Conservation (phyloP, 345 rosid genomes). For the Populus pruinosa region DNA sequence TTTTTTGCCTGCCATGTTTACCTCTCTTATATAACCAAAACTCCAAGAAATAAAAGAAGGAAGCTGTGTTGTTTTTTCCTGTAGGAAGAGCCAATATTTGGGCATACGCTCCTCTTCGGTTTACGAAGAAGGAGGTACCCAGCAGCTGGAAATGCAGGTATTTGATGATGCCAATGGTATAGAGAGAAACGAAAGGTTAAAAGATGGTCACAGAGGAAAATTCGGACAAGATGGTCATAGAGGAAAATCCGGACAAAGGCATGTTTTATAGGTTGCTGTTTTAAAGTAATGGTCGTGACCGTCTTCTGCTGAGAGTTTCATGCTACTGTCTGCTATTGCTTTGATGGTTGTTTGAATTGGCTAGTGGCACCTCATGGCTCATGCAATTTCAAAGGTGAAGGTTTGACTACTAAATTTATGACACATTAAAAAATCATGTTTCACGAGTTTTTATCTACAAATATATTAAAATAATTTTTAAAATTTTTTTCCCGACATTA, state of each 20-base stretch:
- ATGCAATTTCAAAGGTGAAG: not conserved
- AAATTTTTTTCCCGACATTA: no score
- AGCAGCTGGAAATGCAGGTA: not conserved
- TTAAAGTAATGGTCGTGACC: not conserved
- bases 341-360: not conserved
- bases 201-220: conserved; percentile 16
- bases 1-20: not conserved
- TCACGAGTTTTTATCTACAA: no score
- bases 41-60: not conserved
- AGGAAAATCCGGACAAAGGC: conserved; percentile 17
- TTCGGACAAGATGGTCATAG: conserved; percentile 13
- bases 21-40: not conserved
- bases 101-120: conserved; percentile 20
- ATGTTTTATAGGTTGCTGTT: not conserved
- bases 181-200: conserved; percentile 13
- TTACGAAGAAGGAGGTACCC: conserved; percentile 19
- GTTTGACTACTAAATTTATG: not conserved
- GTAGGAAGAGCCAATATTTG: not conserved
- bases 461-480: no score
- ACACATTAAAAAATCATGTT: no score
- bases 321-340: not conserved
- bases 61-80: not conserved
- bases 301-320: not conserved
- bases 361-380: not conserved
- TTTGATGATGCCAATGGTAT: not conserved